Conservation (phyloP, 2,329 filamentous ascomycete species). For the Golovinomyces cichoracearum region DNA sequence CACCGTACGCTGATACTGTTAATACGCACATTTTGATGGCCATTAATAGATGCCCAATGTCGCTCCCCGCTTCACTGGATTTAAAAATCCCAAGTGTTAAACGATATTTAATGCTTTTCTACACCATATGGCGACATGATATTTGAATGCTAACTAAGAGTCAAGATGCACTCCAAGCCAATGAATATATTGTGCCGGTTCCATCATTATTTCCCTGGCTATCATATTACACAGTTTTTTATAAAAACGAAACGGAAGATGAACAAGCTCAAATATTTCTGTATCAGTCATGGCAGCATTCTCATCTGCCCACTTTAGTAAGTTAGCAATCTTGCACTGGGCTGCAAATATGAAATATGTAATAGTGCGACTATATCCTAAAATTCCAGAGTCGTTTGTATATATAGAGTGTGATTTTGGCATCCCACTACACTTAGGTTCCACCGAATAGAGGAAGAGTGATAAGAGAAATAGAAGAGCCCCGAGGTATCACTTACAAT, state of each 20-base stretch:
- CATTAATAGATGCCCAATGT: not conserved
- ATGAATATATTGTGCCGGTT: not conserved
- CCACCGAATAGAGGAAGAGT: not conserved
- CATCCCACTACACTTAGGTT: not conserved
- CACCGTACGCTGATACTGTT: not conserved
- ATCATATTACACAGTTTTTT: not conserved
- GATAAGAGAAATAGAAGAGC: not conserved
- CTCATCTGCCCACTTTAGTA: not conserved
- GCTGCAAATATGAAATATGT: not conserved
- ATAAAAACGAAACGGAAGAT: not conserved
- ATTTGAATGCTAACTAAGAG: not conserved
- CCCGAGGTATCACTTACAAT: not conserved
- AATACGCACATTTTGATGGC: not conserved
- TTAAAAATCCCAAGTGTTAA: not conserved
- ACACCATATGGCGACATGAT: not conserved
- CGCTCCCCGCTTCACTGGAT: not conserved
- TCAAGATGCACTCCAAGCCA: not conserved
- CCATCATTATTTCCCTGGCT: not conserved
- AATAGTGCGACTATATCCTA: not conserved
- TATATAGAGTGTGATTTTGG: not conserved
- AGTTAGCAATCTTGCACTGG: not conserved
- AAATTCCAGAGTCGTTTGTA: not conserved
- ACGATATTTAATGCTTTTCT: not conserved
- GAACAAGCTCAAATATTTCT: not conserved
- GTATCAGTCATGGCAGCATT: not conserved